Conservation (phyloP, 2,329 filamentous ascomycete species). For the Blastomyces silverae region DNA sequence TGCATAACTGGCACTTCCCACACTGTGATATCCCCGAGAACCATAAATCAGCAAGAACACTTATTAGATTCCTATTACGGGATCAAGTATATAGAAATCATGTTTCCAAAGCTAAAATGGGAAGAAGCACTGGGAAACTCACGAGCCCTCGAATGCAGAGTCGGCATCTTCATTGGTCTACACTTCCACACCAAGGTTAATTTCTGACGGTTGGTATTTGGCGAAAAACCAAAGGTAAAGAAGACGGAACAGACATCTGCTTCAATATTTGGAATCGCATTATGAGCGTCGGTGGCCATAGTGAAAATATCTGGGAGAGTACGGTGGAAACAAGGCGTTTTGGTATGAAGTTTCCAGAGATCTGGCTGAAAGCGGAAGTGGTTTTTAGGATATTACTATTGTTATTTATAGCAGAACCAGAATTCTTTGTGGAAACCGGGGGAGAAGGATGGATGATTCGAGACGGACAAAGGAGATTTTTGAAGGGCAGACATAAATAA, state of each 20-base stretch:
- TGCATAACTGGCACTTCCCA: constrained; percentile 18
- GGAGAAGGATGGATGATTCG: background rate
- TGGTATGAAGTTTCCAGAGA: background rate
- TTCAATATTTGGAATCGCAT: constrained; percentile 1
- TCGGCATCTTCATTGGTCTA: background rate
- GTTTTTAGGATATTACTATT: background rate
- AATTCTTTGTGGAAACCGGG: background rate
- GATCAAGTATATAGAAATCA: background rate
- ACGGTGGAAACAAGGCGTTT: background rate
- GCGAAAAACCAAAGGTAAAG: background rate
- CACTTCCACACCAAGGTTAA: background rate
- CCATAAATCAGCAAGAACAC: background rate
- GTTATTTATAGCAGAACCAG: background rate
- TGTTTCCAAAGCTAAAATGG: background rate
- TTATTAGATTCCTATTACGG: background rate
- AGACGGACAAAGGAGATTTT: background rate
- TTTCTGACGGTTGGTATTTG: too few species aligned
- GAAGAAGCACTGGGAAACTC: background rate
- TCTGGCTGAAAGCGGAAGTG: background rate
- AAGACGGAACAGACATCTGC: constrained; percentile 9
- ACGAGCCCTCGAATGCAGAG: constrained; percentile 8
- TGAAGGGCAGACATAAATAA: background rate
- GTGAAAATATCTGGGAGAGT: background rate
- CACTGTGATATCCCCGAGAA: background rate
- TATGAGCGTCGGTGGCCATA: background rate